Conservation (phyloP, 306 rosid species). For the Styphnolobium japonicum region DNA sequence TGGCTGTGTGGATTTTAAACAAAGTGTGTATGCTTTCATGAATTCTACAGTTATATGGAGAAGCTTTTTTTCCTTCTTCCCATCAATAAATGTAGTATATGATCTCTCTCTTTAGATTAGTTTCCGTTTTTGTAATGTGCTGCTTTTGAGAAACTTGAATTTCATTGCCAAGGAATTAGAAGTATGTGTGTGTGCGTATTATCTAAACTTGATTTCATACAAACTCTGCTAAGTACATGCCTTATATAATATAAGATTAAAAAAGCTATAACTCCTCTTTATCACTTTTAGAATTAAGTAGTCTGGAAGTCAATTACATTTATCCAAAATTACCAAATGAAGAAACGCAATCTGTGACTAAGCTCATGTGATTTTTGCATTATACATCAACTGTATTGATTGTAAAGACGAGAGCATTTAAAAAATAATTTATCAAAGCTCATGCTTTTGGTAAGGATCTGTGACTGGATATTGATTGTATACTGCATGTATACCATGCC, state of each 20-base stretch:
- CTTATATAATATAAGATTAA: background rate
- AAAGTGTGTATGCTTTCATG: background rate
- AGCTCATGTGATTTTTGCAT: background rate
- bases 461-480: background rate
- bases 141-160: background rate
- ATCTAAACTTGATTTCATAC: background rate
- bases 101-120: background rate
- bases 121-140: background rate
- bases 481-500: background rate
- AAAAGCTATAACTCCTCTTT: background rate
- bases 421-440: background rate
- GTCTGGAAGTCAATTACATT: background rate
- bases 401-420: background rate
- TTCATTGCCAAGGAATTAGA: background rate
- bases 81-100: background rate
- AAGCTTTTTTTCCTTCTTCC: background rate
- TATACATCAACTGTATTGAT: background rate
- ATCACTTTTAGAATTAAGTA: background rate
- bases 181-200: background rate
- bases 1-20: background rate
- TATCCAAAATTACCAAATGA: conserved; percentile 44
- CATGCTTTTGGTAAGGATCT: background rate
- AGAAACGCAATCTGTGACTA: conserved; percentile 38
- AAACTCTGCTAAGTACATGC: background rate
- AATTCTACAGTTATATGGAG: background rate